Percentiles rank a stretch among this genome's conserved stretches.
Evolutionary conservation across 169 alveolate species (phyloP).

Genomic region (Plasmodium gonderi): DNA sequence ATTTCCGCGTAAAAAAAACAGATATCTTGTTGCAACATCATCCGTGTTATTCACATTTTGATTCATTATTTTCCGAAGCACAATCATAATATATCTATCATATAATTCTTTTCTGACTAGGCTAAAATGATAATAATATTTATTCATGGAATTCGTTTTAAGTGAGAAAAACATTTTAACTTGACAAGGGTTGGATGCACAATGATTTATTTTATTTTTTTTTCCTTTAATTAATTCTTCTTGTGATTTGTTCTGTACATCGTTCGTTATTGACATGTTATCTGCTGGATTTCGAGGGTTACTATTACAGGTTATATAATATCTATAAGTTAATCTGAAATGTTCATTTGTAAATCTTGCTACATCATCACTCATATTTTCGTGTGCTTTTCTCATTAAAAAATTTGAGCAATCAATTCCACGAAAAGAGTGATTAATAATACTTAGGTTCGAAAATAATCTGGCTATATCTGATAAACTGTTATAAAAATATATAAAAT

Average conservation of each 20-base stretch:
- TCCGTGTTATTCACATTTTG: constrained; percentile 15
- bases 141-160: constrained; percentile 54
- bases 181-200: not conserved
- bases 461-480: constrained; percentile 40
- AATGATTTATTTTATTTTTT: not conserved
- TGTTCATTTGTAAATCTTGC: constrained; percentile 59
- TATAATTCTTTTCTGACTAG: constrained; percentile 56
- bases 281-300: not conserved
- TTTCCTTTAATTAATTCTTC: not conserved
- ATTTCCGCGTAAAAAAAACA: constrained; percentile 54
- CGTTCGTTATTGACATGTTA: not conserved
- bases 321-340: constrained; percentile 64
- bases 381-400: constrained; percentile 47
- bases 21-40: constrained; percentile 14
- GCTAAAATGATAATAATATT: constrained; percentile 70
- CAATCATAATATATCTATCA: constrained; percentile 71
- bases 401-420: constrained; percentile 57
- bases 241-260: not conserved
- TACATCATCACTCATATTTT: constrained; percentile 21
- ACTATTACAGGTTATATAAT: constrained; percentile 50
- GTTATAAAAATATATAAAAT: constrained; percentile 47
- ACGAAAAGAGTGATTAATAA: constrained; percentile 55
- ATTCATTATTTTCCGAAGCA: constrained; percentile 24
- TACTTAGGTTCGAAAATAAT: constrained; percentile 48
- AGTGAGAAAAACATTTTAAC: constrained; percentile 14